A percentile compares a stretch with the other conserved stretches of the same genome.
Evolutionary conservation across 495 filamentous ascomycete species (phyloP).

Genomic region (Mytilinidion resinicola): DNA sequence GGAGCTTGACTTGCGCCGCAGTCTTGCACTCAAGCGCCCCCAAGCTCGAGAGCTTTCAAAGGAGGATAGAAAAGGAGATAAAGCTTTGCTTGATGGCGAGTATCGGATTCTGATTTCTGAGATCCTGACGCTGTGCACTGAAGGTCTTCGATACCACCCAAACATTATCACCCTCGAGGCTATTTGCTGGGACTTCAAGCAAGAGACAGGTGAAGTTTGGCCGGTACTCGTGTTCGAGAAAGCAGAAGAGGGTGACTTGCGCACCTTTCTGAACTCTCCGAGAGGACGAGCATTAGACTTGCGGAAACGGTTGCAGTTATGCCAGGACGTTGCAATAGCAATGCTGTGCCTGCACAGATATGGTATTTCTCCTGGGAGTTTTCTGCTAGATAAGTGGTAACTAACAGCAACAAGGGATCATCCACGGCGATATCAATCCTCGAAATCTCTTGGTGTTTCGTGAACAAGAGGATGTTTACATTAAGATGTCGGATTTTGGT

Average conservation of each 20-base stretch:
- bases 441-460: constrained; percentile 34
- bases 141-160: constrained; percentile 15
- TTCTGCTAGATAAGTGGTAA: too few relatives aligned
- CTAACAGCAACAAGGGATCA: too few relatives aligned
- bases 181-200: constrained; percentile 24
- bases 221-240: constrained; percentile 29
- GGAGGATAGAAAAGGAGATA: too few relatives aligned
- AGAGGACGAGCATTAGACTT: constrained; percentile 5
- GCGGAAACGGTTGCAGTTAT: constrained; percentile 14
- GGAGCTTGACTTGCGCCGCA: constrained; percentile 5
- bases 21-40: constrained; percentile 27
- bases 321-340: constrained; percentile 14
- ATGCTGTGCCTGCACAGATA: constrained; percentile 15
- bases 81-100: too few relatives aligned
- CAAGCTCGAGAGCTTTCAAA: too few relatives aligned
- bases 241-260: constrained; percentile 17
- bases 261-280: constrained; percentile 11
- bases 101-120: too few relatives aligned
- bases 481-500: constrained; percentile 37
- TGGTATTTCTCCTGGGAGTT: constrained; percentile 15
- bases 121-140: too few relatives aligned
- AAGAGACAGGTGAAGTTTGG: constrained; percentile 14
- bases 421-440: constrained; percentile 37
- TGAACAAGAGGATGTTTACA: constrained; percentile 4
- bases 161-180: constrained; percentile 20